Percentiles rank a stretch among this genome's conserved stretches.
Evolutionary conservation across 2,329 filamentous ascomycete species (phyloP).

Genomic region (Calonectria hawksworthii): DNA sequence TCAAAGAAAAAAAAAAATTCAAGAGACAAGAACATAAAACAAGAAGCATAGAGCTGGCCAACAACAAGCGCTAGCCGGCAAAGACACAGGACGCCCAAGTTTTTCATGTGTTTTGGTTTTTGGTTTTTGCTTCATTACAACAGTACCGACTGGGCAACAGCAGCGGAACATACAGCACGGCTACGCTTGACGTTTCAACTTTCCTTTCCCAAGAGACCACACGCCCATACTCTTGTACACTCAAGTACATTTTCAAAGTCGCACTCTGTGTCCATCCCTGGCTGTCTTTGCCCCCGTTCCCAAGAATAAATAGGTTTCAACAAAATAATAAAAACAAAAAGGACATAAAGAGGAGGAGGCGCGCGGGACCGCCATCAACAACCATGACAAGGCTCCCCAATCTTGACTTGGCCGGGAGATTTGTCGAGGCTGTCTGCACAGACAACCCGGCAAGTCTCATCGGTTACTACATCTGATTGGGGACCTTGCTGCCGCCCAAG

Average conservation of each 20-base stretch:
- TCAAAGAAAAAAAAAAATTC: not conserved
- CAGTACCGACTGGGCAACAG: conserved; percentile 40
- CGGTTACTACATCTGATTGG: conserved; percentile 2
- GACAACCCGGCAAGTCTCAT: not conserved
- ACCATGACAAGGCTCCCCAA: conserved; percentile 23
- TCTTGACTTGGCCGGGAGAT: conserved; percentile 10
- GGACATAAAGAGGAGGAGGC: conserved; percentile 41
- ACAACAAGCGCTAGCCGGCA: not conserved
- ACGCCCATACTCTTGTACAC: conserved; percentile 13
- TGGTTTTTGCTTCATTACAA: conserved; percentile 45
- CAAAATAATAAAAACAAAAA: conserved; percentile 41
- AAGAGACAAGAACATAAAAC: not conserved
- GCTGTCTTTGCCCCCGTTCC: conserved; percentile 42
- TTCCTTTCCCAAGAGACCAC: conserved; percentile 35
- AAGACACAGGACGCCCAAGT: conserved; percentile 28
- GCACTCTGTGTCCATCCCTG: conserved; percentile 30
- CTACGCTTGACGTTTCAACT: conserved; percentile 43
- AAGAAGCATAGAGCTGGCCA: not conserved
- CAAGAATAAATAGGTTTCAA: conserved; percentile 45
- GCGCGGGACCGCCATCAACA: conserved; percentile 29
- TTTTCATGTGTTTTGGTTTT: conserved; percentile 32
- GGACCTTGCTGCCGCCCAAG: conserved; percentile 27
- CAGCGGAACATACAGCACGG: conserved; percentile 38
- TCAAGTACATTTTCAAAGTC: conserved; percentile 28
- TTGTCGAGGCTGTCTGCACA: not conserved